Evolutionary conservation across 2,329 filamentous ascomycete genomes (phyloP).

Genomic region (Penicillium expansum): DNA sequence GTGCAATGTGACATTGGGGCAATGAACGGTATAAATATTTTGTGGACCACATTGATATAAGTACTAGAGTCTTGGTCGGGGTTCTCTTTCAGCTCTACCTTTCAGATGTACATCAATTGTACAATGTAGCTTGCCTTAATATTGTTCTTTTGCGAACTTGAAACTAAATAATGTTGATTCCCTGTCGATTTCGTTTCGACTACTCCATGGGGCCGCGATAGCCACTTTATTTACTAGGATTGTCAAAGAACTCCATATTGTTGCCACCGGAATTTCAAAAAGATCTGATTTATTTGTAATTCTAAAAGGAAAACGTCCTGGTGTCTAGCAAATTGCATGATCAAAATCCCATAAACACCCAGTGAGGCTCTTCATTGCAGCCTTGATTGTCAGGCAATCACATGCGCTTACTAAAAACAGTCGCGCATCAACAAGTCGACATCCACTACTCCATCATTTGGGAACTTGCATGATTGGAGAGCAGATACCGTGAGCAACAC

Average conservation of each 20-base stretch:
- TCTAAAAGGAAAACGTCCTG: neutral
- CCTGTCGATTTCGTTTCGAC: neutral
- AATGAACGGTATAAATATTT: too few species aligned
- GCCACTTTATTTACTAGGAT: neutral
- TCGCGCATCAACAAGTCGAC: conserved; percentile 1
- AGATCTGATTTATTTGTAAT: neutral
- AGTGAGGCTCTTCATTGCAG: neutral
- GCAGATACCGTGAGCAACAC: neutral
- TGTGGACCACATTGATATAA: too few species aligned
- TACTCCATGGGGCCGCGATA: neutral
- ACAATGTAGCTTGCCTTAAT: neutral
- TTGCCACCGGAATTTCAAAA: neutral
- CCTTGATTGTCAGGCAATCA: neutral
- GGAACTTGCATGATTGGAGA: neutral
- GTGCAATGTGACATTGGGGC: too few species aligned
- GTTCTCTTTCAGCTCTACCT: neutral
- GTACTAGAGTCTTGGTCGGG: neutral
- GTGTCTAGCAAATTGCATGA: neutral
- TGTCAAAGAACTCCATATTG: neutral
- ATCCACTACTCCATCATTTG: conserved; percentile 1
- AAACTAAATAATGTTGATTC: neutral
- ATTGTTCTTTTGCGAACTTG: neutral
- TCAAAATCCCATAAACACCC: neutral
- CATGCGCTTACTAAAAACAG: conserved; percentile 3
- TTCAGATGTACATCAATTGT: neutral